Base-by-base conservation (phyloP, 1,139 yeast species). In the Pneumocystis sp. region DNA sequence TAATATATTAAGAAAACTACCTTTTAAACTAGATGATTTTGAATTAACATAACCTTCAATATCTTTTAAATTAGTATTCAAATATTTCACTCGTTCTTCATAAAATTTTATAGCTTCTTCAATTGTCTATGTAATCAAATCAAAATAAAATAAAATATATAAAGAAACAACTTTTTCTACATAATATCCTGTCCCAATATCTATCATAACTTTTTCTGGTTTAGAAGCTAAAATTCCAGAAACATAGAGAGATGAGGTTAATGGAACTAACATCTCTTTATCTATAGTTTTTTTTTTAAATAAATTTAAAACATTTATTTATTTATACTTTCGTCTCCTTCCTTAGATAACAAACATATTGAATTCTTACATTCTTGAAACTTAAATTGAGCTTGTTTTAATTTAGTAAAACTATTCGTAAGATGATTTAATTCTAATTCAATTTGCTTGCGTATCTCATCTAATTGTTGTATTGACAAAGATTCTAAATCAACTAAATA, bases 161-260 rank as follows among this genome's bases (percentile, higher is more conserved):
- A 12, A 17, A 40, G 25, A 31, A 25, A 8, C 40, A 62, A 73
- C 75, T 70, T 93, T 95, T 71, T 89, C 96, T 40, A 90, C 95
- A 73, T 83, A 93, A 75, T 93, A 93, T 1, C 97, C 97, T 0
- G 98, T 93, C 44, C 99, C 99, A 60, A 93, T 86, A 73, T 93
- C 99, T 21, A 95, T 96, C 76, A 93, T 80, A 71, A 86, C 93
- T 66, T 81, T 84, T 68, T 85, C 82, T 62, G 82, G 82, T 68
- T 85, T 82, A 63, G 80, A 80, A 66, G 80, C 68, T 59, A 74
- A 67, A 67, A 79, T 82, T 1, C 98, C 99, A 1, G 96, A 96
- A 37, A 93, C 87, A 71, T 95, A 93, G 62, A 93, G 78, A 0
- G 96, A 89, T 61, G 91, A 82, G 0, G 97, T 89, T 69, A 95